Percentiles rank a stretch among this genome's conserved stretches.
Conservation (phyloP, 768 basidiomycete species). For the Cystoderma amianthinum region DNA sequence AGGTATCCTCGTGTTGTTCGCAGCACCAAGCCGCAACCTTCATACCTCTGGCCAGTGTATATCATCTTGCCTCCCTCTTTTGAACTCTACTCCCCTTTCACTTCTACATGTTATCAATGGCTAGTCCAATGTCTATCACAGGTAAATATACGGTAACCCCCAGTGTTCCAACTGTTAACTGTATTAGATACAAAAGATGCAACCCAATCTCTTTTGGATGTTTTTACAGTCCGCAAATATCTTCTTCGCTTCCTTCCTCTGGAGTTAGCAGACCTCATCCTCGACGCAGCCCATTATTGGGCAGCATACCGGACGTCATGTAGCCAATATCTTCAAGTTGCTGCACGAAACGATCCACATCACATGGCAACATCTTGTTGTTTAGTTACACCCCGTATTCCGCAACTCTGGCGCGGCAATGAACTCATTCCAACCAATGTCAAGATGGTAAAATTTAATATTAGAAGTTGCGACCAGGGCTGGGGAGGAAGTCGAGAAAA, state of each 20-base stretch:
- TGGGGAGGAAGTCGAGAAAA: neutral
- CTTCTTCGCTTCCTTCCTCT: conserved; percentile 13
- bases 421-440: conserved; percentile 7
- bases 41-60: too few relatives aligned
- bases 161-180: too few relatives aligned
- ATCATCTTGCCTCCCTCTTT: too few relatives aligned
- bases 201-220: too few relatives aligned
- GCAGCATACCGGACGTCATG: conserved; percentile 8
- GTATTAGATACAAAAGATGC: too few relatives aligned
- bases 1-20: too few relatives aligned
- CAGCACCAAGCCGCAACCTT: too few relatives aligned
- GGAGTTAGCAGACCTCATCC: conserved; percentile 19
- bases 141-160: too few relatives aligned
- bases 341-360: conserved; percentile 1
- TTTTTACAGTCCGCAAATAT: conserved; percentile 8
- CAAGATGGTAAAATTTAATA: conserved; percentile 12
- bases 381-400: conserved; percentile 12
- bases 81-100: too few relatives aligned
- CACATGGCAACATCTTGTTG: conserved; percentile 10
- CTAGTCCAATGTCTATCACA: too few relatives aligned
- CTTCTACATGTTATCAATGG: too few relatives aligned
- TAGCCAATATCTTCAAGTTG: conserved; percentile 1
- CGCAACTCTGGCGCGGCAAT: neutral
- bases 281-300: conserved; percentile 20
- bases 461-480: conserved; percentile 12